Evolutionary conservation across 257 asterid genomes (phyloP), one percentile per base, ranked within the genome.

Genomic region (Perilla frutescens): DNA sequence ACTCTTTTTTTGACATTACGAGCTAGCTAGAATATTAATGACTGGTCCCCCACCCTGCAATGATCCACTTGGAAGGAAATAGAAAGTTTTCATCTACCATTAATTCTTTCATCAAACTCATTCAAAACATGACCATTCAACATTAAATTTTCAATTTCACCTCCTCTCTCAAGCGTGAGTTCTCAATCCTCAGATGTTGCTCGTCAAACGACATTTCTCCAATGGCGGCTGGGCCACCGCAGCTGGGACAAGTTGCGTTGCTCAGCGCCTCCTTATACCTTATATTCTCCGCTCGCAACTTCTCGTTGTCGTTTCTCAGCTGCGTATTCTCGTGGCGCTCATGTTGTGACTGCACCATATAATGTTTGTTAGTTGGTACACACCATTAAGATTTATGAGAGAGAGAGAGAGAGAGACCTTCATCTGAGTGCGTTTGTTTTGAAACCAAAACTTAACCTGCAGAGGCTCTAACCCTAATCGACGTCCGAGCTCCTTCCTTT

Each of bases 381-480:
- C 4, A 12, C 5, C n/a, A 13, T 45, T 2, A 12, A 11, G 4
- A 10, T 3, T 4, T 3, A 12, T 12, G 55, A 49, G 26, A 49
- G 55, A 8, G 7, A 49, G 15, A 48, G 14, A 43, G 48, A 43
- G 9, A 9, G 48, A 43, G 58, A 85, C 95, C 91, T 88, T 88
- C 92, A 88, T 88, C 59, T 88, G 95, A 0, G 98, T 92, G 20
- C 98, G 93, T 68, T 92, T 92, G 84, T 91, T 91, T 54, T 91
- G 97, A 77, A 92, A 92, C 98, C 98, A 92, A 77, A 92, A 92
- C 57, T 92, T 92, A 41, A 92, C 91, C 76, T 92, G 98, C 85
- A 90, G 76, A 32, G 98, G 96, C 70, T 87, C 98, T 14, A 92
- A 63, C 13, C 74, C 80, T 79, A 92, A 76, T 32, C 90, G 76